Evolutionary conservation across 805 yeast genomes (phyloP), one percentile per base, ranked within the genome.

Genomic region (Candida anglica): DNA sequence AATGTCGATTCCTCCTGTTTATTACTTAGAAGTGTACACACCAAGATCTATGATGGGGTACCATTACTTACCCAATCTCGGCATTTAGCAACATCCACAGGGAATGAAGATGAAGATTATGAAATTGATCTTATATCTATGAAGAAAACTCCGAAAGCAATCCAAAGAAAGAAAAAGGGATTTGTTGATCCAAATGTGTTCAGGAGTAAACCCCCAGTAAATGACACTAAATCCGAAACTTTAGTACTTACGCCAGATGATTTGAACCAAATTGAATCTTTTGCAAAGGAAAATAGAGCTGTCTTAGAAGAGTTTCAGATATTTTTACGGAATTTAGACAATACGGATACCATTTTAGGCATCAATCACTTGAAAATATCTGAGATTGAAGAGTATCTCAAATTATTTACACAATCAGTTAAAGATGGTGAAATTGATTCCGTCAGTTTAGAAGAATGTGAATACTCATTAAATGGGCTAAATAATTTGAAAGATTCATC

Each of bases 61-160:
- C n/a, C n/a, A n/a, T n/a, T n/a, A n/a, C n/a, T n/a, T n/a, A n/a
- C n/a, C n/a, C n/a, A n/a, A n/a, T n/a, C n/a, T n/a, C n/a, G 36
- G 24, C n/a, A 16, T 6, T 28, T 33, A 16, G 37, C 37, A 10
- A 33, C 37, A 6, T 28, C 37, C 11, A 18, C 34, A 13, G 30
- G 24, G 14, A 29, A 30, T 9, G 39, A 31, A 11, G 36, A 36
- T 9, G 34, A 28, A 3, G 55, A 50, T 10, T 53, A 46, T 34
- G 59, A 53, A 27, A 52, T 53, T 32, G 56, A 53, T 39, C 38
- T 37, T 17, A 48, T 53, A 11, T 42, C 56, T 3, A 32, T 53
- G 30, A 48, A 37, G 27, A 50, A 47, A 36, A 44, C 42, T 2
- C 40, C 43, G 13, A 36, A 39, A 30, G n/a, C 20, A 4, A 28